A percentile compares a stretch with the other conserved stretches of the same genome.
Conservation (phyloP, 192 early-diverging fungal genomes). For the Cladochytrium replicatum region DNA sequence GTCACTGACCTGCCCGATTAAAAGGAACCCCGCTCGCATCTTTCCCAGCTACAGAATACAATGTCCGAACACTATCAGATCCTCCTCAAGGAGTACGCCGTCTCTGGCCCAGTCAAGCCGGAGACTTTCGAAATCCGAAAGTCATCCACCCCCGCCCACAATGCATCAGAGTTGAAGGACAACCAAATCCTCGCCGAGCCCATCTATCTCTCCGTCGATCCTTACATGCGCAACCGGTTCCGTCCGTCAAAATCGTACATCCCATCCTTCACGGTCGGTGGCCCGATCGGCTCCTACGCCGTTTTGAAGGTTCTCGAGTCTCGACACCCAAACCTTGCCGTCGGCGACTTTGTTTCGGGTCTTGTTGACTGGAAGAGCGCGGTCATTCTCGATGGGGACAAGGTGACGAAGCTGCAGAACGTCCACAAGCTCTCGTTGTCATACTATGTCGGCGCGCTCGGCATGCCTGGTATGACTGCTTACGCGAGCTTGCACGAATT, state of each 20-base stretch:
- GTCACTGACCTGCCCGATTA: no score
- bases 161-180: no score
- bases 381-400: constrained; percentile 19
- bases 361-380: constrained; percentile 48
- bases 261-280: constrained; percentile 39
- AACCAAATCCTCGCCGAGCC: no score
- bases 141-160: no score
- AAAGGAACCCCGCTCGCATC: no score
- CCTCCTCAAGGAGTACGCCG: no score
- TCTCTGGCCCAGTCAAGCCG: no score
- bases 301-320: constrained; percentile 60
- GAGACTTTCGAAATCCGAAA: no score
- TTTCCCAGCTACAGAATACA: no score
- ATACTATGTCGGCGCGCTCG: constrained; percentile 54
- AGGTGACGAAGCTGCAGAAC: constrained; percentile 21
- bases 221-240: no score
- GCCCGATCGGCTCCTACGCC: constrained; percentile 49
- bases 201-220: no score
- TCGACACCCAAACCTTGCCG: constrained; percentile 38
- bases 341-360: constrained; percentile 55
- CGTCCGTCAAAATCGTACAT: constrained; percentile 38
- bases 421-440: constrained; percentile 36
- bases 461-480: constrained; percentile 77
- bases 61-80: no score
- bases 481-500: constrained; percentile 53